Conservation (phyloP, 257 asterid genomes). For the Jasminum sambac region DNA sequence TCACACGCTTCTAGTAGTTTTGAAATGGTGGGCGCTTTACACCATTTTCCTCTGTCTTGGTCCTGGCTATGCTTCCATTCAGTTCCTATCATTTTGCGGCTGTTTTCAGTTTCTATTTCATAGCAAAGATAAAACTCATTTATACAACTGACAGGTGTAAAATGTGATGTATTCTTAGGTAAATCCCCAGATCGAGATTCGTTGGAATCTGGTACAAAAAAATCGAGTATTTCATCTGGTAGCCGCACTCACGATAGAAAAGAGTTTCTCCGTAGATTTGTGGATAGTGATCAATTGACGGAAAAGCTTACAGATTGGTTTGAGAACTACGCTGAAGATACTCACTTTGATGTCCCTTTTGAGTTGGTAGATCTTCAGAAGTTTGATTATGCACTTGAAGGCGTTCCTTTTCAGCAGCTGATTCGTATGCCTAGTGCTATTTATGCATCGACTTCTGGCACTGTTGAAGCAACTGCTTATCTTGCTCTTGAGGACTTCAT, state of each 20-base stretch:
- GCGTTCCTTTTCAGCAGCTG: conserved; percentile 81
- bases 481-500: conserved; percentile 95
- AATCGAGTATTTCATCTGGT: conserved; percentile 72
- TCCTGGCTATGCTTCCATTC: neutral
- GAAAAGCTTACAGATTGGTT: conserved; percentile 61
- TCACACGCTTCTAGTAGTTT: conserved; percentile 7
- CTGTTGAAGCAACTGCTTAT: conserved; percentile 71
- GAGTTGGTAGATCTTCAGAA: conserved; percentile 92
- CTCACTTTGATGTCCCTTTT: conserved; percentile 71
- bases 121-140: conserved; percentile 8
- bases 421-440: conserved; percentile 90
- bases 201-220: conserved; percentile 68
- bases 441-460: conserved; percentile 66
- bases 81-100: neutral
- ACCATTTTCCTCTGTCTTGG: neutral
- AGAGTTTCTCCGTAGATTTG: conserved; percentile 83
- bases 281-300: conserved; percentile 57
- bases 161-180: conserved; percentile 39
- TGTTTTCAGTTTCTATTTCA: neutral
- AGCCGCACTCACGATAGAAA: conserved; percentile 64
- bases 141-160: conserved; percentile 11
- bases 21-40: neutral
- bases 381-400: conserved; percentile 94
- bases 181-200: conserved; percentile 75
- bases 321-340: conserved; percentile 47